Conservation (phyloP, 2,329 filamentous ascomycete genomes). For the Fusarium humuli region DNA sequence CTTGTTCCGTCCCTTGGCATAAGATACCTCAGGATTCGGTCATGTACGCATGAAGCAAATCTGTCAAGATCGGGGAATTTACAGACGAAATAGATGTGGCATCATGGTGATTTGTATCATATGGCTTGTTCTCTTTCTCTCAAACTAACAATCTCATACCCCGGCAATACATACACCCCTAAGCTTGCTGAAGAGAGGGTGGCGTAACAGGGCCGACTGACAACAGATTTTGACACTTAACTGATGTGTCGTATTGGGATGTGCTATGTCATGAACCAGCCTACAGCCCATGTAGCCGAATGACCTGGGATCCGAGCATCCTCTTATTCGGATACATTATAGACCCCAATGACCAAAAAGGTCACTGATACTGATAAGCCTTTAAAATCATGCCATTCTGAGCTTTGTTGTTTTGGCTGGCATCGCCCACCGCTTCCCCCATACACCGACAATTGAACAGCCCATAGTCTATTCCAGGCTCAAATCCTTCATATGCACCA, state of each 20-base stretch:
- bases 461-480: conserved; percentile 14
- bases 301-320: background rate
- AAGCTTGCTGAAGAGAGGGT: background rate
- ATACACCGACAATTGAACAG: conserved; percentile 23
- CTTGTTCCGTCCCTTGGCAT: background rate
- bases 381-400: background rate
- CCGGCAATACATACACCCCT: background rate
- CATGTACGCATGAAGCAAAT: background rate
- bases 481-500: conserved; percentile 7
- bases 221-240: background rate
- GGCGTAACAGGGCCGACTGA: background rate
- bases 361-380: background rate
- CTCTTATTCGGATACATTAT: conserved; percentile 10
- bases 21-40: background rate
- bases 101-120: background rate
- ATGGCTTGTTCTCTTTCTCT: background rate
- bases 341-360: background rate
- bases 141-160: background rate
- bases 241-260: background rate
- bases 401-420: conserved; percentile 10
- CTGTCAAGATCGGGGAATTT: background rate
- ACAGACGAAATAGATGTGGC: background rate
- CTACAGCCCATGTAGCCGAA: background rate
- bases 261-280: background rate
- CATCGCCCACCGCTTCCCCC: conserved; percentile 17